Conservation (phyloP, 2,329 filamentous ascomycete species). For the Gremmenia infestans region DNA sequence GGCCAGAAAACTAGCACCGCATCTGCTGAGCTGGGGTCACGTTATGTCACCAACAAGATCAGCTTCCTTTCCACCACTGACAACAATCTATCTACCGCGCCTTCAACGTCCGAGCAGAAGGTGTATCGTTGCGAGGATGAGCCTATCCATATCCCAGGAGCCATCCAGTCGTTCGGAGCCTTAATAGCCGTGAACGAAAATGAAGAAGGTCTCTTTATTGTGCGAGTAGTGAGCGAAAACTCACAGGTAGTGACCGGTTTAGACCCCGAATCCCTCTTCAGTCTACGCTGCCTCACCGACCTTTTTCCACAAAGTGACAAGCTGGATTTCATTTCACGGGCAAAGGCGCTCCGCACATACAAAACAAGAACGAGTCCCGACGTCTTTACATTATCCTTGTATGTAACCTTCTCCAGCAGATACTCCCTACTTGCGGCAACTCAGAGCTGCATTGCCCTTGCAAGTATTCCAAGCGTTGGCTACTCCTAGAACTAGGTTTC, state of each 20-base stretch:
- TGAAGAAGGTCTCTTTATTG: neutral
- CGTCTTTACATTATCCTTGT: conserved; percentile 5
- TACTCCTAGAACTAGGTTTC: too few relatives aligned
- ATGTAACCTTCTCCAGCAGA: too few relatives aligned
- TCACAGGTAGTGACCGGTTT: conserved; percentile 1
- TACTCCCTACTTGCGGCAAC: too few relatives aligned
- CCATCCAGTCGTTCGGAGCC: conserved; percentile 9
- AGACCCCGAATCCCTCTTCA: conserved; percentile 5
- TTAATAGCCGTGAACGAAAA: conserved; percentile 9
- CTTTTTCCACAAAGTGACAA: neutral
- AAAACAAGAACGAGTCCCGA: neutral
- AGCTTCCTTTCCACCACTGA: neutral
- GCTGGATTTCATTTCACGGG: conserved; percentile 4
- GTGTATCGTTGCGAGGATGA: conserved; percentile 12
- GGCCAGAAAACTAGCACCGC: neutral
- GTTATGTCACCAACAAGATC: neutral
- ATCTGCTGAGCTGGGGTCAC: neutral
- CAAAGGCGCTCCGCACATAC: neutral
- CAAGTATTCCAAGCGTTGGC: too few relatives aligned
- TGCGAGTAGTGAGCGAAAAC: conserved; percentile 11
- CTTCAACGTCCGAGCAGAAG: neutral
- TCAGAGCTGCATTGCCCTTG: too few relatives aligned
- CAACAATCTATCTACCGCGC: neutral
- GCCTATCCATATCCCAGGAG: conserved; percentile 14
- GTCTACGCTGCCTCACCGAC: conserved; percentile 6